phyloP scores from a whole-genome alignment of 176 grass and related monocot species.

The Dendrocalamus sinicus region DNA sequence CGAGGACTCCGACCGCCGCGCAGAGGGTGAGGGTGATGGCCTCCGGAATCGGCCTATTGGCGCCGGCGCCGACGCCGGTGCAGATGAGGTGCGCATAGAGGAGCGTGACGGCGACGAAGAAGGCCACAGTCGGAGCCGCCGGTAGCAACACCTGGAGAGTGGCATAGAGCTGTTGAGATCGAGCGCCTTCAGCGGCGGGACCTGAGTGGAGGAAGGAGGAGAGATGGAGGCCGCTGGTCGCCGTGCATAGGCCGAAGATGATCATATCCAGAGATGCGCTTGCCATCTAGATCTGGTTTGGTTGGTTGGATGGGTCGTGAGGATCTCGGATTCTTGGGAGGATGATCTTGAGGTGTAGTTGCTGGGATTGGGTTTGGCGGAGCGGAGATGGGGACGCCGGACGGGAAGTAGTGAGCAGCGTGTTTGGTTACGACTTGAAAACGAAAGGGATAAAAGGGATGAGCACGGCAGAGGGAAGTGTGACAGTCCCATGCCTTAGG shows the following conservation, averaged over 20 bases:
- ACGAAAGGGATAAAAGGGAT: too few relatives aligned
- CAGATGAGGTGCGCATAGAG: neutral
- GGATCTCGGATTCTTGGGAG: neutral
- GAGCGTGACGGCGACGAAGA: neutral
- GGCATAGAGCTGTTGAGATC: neutral
- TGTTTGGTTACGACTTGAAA: too few relatives aligned
- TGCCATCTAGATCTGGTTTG: neutral
- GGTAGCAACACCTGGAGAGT: neutral
- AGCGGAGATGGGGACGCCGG: too few relatives aligned
- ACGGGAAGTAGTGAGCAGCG: too few relatives aligned
- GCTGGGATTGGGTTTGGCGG: too few relatives aligned
- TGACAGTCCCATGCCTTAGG: too few relatives aligned
- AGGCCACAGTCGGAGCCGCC: neutral
- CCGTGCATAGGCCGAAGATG: neutral
- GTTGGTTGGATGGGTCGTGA: neutral
- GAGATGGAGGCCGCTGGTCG: neutral
- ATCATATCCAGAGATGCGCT: neutral
- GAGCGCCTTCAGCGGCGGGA: neutral
- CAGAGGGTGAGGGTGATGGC: neutral
- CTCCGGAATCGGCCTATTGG: neutral
- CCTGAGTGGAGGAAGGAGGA: neutral
- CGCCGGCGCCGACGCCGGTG: neutral
- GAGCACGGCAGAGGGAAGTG: too few relatives aligned
- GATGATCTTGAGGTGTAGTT: too few relatives aligned
- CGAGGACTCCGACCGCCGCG: neutral